Percentiles rank a stretch among this genome's conserved stretches.
Conservation (phyloP, 75 land plant genomes). For the Cunninghamia lanceolata region DNA sequence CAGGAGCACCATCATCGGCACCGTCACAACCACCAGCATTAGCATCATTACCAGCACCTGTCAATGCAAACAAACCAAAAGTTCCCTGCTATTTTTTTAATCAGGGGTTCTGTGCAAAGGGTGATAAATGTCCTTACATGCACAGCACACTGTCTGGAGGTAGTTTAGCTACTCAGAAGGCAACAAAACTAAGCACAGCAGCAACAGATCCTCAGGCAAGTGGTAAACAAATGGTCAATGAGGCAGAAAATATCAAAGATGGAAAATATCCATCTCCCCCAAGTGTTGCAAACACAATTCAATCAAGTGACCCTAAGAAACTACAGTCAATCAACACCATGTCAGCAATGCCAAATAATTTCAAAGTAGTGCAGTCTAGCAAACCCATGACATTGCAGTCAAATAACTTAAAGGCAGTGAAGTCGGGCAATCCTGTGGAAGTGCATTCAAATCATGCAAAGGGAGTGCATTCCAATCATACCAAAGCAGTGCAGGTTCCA, state of each 20-base stretch:
- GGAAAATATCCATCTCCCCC: background rate
- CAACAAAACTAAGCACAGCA: background rate
- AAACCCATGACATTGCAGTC: background rate
- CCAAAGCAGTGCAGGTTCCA: slow-evolving; percentile 14
- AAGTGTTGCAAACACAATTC: background rate
- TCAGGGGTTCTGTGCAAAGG: slow-evolving; percentile 76
- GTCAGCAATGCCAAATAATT: background rate
- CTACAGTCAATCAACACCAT: background rate
- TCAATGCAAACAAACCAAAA: slow-evolving; percentile 31
- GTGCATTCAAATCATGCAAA: slow-evolving; percentile 15
- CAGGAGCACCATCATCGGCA: slow-evolving; percentile 22
- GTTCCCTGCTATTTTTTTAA: slow-evolving; percentile 71
- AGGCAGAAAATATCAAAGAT: slow-evolving; percentile 1
- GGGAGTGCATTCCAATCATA: slow-evolving; percentile 11
- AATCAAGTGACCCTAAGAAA: slow-evolving; percentile 7
- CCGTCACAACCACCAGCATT: slow-evolving; percentile 15
- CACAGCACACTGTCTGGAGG: slow-evolving; percentile 46
- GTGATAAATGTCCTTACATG: slow-evolving; percentile 76
- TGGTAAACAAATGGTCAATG: slow-evolving; percentile 2
- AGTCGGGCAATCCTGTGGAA: background rate
- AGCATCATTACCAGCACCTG: slow-evolving; percentile 21
- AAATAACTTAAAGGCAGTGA: slow-evolving; percentile 1
- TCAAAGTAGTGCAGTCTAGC: background rate
- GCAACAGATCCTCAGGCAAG: background rate
- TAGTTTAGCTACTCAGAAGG: slow-evolving; percentile 3